Percentiles rank a stretch among this genome's conserved stretches.
Conservation (phyloP, 805 yeast species). For the Cyberlindnera petersonii region DNA sequence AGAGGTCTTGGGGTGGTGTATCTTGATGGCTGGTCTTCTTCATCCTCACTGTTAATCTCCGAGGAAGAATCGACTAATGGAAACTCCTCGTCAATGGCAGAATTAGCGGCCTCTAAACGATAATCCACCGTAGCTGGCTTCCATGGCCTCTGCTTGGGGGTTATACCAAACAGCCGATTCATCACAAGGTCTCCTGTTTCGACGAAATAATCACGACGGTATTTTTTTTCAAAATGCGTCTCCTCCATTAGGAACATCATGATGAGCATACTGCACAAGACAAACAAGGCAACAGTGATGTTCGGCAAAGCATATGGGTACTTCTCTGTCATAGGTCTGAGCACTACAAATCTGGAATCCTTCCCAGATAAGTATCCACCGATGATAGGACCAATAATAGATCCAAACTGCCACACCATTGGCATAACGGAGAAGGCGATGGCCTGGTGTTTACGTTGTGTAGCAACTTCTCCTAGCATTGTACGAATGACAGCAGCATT, state of each 20-base stretch:
- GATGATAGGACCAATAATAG: conserved; percentile 57
- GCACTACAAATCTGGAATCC: conserved; percentile 24
- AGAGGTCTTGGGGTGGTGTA: neutral
- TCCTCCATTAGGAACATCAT: conserved; percentile 51
- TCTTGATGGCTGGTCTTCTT: neutral
- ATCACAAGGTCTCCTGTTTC: conserved; percentile 39
- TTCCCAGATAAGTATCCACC: conserved; percentile 47
- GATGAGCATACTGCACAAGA: conserved; percentile 34
- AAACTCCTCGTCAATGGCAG: conserved; percentile 15
- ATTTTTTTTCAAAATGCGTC: conserved; percentile 40
- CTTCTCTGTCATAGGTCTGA: conserved; percentile 30
- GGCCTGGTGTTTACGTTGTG: conserved; percentile 55
- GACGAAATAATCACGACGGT: conserved; percentile 42
- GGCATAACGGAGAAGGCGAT: conserved; percentile 61
- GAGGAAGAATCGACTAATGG: conserved; percentile 6
- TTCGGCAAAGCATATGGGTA: conserved; percentile 54
- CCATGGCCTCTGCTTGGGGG: conserved; percentile 31
- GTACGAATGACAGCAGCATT: conserved; percentile 65
- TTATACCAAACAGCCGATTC: conserved; percentile 17
- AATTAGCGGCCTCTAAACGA: neutral
- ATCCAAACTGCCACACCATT: conserved; percentile 56
- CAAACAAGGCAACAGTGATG: conserved; percentile 38
- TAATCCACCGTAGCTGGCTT: neutral
- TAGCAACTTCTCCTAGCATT: conserved; percentile 55
- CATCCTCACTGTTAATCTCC: conserved; percentile 4